Base-by-base conservation (phyloP, 2,329 filamentous ascomycete species). In the Lachnellula cervina region DNA sequence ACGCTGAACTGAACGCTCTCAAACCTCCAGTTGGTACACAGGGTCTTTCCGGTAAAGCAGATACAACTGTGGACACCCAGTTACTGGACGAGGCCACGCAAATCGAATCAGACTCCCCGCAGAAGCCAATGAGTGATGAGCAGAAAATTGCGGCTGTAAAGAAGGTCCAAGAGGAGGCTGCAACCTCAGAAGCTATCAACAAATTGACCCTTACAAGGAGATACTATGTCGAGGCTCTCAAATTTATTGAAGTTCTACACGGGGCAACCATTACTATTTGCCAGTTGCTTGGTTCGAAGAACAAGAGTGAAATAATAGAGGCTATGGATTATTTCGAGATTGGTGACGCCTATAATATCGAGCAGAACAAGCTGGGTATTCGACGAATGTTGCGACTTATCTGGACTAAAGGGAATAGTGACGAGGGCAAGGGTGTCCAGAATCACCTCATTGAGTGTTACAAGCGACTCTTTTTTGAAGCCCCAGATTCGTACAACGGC, bases 381-480 rank as follows among this genome's bases (percentile, higher is more conserved):
- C 84, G 93, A 57, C 87, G 91, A 55, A 99, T 99, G 94, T 80
- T 99, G 60, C 87, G 93, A 52, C 79, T 99, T 19, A 99, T 99
- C 71, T 99, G 94, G 94, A 99, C 94, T 61, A 99, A 99, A 74
- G 93, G 94, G 64, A 99, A 97, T 74, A 97, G 91, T 66, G 94
- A 99, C 67, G 95, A 99, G 77, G 94, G 95, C 66, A 99, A 97
- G 74, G 94, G 94, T 54, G 92, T 99, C 2, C 95, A 99, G 70
- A 89, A 89, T 2, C 94, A 99, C 72, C 80, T 99, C 32, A 96
- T 99, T 62, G 94, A 99, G 64, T 96, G 90, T 71, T 99, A 99
- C 77, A 94, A 89, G 69, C 86, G 90, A 19, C 82, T 99, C 0
- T 99, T 97, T 74, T 99, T 99, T 66, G 90, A 96, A 68, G 92